Conservation (phyloP, 176 grass and related monocot species). For the sorghum (Sorghum bicolor) region DNA sequence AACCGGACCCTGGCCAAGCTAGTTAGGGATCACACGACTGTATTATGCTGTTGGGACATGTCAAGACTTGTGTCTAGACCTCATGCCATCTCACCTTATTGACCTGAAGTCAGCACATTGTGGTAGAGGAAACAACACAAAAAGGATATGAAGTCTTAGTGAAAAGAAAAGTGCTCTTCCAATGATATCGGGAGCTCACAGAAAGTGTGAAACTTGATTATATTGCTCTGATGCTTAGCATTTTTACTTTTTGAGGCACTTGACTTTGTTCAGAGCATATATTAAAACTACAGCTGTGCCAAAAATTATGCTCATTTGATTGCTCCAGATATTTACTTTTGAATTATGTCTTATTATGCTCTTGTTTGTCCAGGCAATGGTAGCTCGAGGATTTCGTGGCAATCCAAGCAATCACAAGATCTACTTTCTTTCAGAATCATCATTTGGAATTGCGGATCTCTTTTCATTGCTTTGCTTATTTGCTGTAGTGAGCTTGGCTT, state of each 20-base stretch:
- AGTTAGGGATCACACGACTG: not conserved
- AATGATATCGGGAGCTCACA: not conserved
- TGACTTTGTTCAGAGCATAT: not conserved
- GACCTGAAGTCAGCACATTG: not conserved
- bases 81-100: not conserved
- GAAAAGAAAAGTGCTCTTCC: not conserved
- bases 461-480: conserved; percentile 78
- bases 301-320: not conserved
- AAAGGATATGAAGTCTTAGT: not conserved
- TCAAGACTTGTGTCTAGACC: not conserved
- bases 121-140: not conserved
- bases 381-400: conserved; percentile 92
- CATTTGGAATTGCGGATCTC: conserved; percentile 67
- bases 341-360: not conserved
- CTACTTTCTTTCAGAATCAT: conserved; percentile 73
- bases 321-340: not conserved
- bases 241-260: not conserved
- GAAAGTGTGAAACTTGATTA: conserved; percentile 24
- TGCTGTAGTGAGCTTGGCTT: conserved; percentile 50
- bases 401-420: conserved; percentile 71
- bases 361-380: conserved; percentile 67
- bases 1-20: conserved; percentile 6
- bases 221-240: not conserved
- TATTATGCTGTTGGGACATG: not conserved
- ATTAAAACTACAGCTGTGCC: not conserved